Evolutionary conservation across 1,284 basidiomycete genomes (phyloP), one percentile per base, ranked within the genome.

Genomic region (Meira nashicola): DNA sequence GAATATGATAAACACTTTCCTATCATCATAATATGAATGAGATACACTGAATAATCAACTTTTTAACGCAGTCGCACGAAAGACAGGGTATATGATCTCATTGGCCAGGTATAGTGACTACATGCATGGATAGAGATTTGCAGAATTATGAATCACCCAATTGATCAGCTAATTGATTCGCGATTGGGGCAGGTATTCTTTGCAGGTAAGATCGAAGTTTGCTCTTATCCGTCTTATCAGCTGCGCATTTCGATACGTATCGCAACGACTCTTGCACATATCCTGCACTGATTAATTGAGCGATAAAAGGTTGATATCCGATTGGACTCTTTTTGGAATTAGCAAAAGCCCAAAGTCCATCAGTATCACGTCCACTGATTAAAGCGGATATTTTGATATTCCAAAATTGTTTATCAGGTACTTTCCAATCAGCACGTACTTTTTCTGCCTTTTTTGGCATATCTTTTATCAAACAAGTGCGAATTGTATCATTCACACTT

Each of bases 221-320:
- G 14, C 58, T 54, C 28, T 48, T 50, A 56, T 73, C 71, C 9
- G 59, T 46, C 59, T 70, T 73, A 59, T 73, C 69, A n/a, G 47
- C 41, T 44, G 62, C 61, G 47, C 63, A 59, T 55, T 67, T 66
- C 28, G 60, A 57, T 9, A 70, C 66, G 52, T 71, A 74, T 3
- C 65, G 56, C 60, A 68, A 50, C 12, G 72, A 67, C 41, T 71
- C 73, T 33, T 70, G 63, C 39, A 68, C 58, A 25, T 68, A 59
- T 25, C 66, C 70, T 17, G 64, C 65, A n/a, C 67, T 62, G 12
- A 77, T 58, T 11, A 77, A 66, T 43, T 59, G 60, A 37, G 58
- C 53, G 12, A 77, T 55, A 50, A 75, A 65, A 0, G 72, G 70
- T 55, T 64, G 67, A 41, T 93, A 97, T 2, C 95, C 94, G 63